Evolutionary conservation across 495 filamentous ascomycete genomes (phyloP).

Genomic region (Lentithecium fluviatile): DNA sequence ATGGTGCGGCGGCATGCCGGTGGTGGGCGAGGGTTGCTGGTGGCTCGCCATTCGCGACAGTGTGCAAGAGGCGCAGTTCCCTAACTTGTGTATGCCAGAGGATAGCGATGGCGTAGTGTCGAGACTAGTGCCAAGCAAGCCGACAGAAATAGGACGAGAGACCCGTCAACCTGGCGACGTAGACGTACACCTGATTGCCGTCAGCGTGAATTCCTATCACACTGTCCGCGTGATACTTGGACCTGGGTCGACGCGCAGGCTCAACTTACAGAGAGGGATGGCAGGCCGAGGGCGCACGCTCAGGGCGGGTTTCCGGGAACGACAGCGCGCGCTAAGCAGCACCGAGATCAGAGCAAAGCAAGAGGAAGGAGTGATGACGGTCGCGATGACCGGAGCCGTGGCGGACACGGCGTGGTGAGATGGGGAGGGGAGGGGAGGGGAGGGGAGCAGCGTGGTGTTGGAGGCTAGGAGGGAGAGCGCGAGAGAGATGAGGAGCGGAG

Average conservation of each 20-base stretch:
- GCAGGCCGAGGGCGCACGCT: neutral
- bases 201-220: too few relatives aligned
- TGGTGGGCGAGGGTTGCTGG: constrained; percentile 39
- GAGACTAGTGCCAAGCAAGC: too few relatives aligned
- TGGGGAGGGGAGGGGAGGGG: neutral
- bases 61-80: neutral
- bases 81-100: neutral
- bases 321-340: too few relatives aligned
- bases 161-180: too few relatives aligned
- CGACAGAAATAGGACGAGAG: too few relatives aligned
- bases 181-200: too few relatives aligned
- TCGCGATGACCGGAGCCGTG: neutral
- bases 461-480: neutral
- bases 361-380: neutral
- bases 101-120: neutral
- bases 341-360: too few relatives aligned
- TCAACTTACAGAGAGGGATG: neutral
- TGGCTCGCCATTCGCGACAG: constrained; percentile 31
- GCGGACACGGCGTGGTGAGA: neutral
- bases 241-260: neutral
- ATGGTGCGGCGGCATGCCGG: constrained; percentile 36
- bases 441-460: neutral
- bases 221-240: neutral
- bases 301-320: neutral
- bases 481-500: neutral